These are phyloP conservation scores for Orbilia javanica DNA, from an alignment of 2,329 filamentous ascomycete genomes.

Conservation along the genomic window DNA sequence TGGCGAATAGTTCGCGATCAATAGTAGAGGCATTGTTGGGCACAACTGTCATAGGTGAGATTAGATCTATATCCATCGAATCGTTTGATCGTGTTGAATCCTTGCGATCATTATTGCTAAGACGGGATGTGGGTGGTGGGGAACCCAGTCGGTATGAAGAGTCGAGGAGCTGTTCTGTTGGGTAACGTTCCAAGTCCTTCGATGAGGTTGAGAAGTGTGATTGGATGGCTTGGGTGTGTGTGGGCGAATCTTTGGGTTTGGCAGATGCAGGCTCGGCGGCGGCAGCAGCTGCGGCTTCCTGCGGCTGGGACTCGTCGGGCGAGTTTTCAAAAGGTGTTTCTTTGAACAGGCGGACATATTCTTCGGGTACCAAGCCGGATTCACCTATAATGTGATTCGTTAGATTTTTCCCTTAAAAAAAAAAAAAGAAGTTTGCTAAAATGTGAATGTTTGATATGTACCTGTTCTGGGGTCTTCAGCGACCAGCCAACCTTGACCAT, in stretches of 20 bases:
- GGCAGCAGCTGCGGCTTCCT: conserved; percentile 40
- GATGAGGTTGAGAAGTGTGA: conserved; percentile 70
- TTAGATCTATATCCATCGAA: conserved; percentile 54
- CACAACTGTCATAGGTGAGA: conserved; percentile 15
- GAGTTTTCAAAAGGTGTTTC: conserved; percentile 70
- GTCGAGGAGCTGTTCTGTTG: conserved; percentile 61
- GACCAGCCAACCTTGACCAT: conserved; percentile 97
- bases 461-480: conserved; percentile 93
- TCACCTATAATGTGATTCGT: conserved; percentile 68
- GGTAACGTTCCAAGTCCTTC: conserved; percentile 68
- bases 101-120: conserved; percentile 22
- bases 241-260: conserved; percentile 60
- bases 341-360: conserved; percentile 90
- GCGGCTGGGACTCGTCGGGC: conserved; percentile 48
- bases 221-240: conserved; percentile 67
- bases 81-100: conserved; percentile 46
- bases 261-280: conserved; percentile 51
- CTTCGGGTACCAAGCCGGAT: conserved; percentile 93
- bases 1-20: conserved; percentile 49
- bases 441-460: conserved; percentile 24
- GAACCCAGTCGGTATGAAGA: conserved; percentile 53
- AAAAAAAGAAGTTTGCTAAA: not conserved
- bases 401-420: too few species aligned
- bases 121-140: conserved; percentile 40
- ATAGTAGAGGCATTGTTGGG: conserved; percentile 33